These are phyloP conservation scores for Paecilomyces variotii DNA, from an alignment of 2,329 filamentous ascomycete species.

Conservation along the genomic window DNA sequence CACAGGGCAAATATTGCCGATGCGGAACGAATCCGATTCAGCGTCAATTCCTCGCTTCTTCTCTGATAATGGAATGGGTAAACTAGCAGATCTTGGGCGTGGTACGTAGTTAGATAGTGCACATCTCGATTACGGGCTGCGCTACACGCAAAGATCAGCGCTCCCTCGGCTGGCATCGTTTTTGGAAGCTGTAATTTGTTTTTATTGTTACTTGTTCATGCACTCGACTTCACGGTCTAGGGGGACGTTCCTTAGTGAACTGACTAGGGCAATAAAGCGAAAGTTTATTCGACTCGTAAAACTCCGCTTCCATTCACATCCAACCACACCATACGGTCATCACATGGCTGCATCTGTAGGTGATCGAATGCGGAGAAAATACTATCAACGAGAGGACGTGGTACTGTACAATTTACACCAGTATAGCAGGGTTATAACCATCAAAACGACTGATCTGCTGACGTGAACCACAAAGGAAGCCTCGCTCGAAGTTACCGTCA, in stretches of 20 bases:
- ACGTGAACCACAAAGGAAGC: neutral
- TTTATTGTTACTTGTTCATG: neutral
- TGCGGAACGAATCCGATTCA: neutral
- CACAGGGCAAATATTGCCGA: neutral
- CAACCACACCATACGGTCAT: neutral
- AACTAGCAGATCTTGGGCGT: neutral
- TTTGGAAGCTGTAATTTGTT: neutral
- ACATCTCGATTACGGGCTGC: neutral
- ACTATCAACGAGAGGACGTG: neutral
- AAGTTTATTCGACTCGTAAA: neutral
- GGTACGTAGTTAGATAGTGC: neutral
- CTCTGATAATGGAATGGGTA: neutral
- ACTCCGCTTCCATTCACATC: neutral
- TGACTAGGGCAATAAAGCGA: neutral
- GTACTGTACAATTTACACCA: neutral
- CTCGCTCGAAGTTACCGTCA: neutral
- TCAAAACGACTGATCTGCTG: neutral
- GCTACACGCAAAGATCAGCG: neutral
- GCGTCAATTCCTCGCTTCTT: neutral
- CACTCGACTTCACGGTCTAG: neutral
- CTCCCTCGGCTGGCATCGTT: neutral
- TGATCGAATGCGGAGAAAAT: neutral
- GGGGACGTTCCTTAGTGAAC: neutral
- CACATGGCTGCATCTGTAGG: neutral
- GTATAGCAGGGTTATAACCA: neutral